Percentiles rank a stretch among this genome's conserved stretches.
phyloP scores from a whole-genome alignment of 768 basidiomycete genomes.

The Hydnomerulius pinastri region DNA sequence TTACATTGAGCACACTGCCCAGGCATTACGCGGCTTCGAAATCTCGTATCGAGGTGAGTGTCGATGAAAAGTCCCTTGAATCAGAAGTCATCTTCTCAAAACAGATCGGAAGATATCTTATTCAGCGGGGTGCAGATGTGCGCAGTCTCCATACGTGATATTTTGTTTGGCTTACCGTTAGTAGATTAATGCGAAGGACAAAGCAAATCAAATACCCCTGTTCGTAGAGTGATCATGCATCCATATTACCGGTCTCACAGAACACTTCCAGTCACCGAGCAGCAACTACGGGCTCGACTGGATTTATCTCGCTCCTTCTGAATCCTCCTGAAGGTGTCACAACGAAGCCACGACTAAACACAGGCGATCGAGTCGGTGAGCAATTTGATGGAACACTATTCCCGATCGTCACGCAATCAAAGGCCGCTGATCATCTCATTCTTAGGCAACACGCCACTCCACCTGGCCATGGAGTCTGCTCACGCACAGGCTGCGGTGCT shows the following conservation, averaged over 20 bases:
- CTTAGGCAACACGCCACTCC: constrained; percentile 91
- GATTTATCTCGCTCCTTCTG: constrained; percentile 85
- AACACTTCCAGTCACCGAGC: constrained; percentile 76
- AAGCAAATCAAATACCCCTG: constrained; percentile 90
- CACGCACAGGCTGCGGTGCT: constrained; percentile 89
- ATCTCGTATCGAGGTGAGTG: constrained; percentile 72
- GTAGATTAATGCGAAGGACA: constrained; percentile 93
- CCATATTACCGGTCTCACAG: constrained; percentile 4
- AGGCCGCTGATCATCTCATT: constrained; percentile 5
- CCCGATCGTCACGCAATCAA: neutral
- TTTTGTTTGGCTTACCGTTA: constrained; percentile 32
- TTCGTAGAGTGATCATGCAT: constrained; percentile 30
- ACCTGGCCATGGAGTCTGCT: constrained; percentile 96
- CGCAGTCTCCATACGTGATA: constrained; percentile 40
- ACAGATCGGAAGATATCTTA: constrained; percentile 86
- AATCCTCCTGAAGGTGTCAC: constrained; percentile 71
- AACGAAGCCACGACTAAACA: constrained; percentile 81
- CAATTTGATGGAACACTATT: constrained; percentile 1
- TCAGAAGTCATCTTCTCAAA: constrained; percentile 20
- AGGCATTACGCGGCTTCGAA: constrained; percentile 96
- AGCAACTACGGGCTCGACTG: constrained; percentile 90
- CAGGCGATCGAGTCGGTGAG: constrained; percentile 75
- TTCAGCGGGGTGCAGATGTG: constrained; percentile 90
- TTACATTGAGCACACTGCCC: constrained; percentile 12
- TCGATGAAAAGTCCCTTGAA: constrained; percentile 24